Evolutionary conservation across 177 flowering plant genomes (phyloP).

Genomic region (Vitis hybrid): DNA sequence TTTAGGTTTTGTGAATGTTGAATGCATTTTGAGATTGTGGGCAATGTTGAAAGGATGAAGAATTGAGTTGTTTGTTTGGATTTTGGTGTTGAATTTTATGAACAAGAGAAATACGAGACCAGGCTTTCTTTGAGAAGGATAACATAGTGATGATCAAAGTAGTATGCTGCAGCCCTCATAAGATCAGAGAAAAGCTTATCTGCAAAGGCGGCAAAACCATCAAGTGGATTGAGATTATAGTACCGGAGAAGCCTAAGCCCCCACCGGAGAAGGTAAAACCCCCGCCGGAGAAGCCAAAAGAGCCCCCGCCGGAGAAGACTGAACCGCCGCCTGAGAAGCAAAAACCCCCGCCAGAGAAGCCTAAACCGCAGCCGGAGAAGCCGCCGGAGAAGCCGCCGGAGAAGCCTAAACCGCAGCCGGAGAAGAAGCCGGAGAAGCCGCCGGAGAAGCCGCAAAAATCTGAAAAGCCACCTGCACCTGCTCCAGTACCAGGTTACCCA

Average conservation of each 20-base stretch:
- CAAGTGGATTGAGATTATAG: slow-evolving; percentile 37
- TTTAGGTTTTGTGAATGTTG: too few species aligned
- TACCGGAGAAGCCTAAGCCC: slow-evolving; percentile 17
- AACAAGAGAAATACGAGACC: too few species aligned
- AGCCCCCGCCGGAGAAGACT: neutral
- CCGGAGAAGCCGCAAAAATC: too few species aligned
- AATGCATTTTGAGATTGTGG: too few species aligned
- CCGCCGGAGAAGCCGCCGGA: too few species aligned
- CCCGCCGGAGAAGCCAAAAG: too few species aligned
- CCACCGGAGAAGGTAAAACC: neutral
- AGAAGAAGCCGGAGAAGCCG: too few species aligned
- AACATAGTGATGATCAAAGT: slow-evolving; percentile 49
- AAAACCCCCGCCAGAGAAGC: neutral
- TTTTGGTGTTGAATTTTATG: slow-evolving; percentile 1
- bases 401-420: too few species aligned
- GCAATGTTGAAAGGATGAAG: neutral
- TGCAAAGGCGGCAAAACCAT: slow-evolving; percentile 38
- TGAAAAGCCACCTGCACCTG: slow-evolving; percentile 6
- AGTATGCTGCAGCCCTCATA: slow-evolving; percentile 50
- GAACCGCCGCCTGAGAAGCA: slow-evolving; percentile 5
- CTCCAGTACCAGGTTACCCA: neutral
- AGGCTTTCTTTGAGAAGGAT: too few species aligned
- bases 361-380: neutral
- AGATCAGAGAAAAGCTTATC: slow-evolving; percentile 32
- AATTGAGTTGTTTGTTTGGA: neutral